These are phyloP conservation scores for Leccinum ochraceum DNA, from an alignment of 768 basidiomycete species.

Conservation along the genomic window DNA sequence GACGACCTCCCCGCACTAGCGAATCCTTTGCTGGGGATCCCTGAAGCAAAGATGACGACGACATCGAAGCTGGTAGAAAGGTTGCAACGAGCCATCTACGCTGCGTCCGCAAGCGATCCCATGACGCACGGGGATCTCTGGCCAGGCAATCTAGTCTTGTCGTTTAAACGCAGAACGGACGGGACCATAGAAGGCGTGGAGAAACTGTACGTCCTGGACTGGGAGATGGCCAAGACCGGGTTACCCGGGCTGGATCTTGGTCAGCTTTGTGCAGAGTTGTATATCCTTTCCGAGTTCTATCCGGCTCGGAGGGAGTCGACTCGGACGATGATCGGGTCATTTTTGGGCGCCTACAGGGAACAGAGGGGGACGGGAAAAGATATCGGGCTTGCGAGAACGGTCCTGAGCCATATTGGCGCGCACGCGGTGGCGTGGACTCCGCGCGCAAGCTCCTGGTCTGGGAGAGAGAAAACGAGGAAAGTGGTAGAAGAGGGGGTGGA, in stretches of 20 bases:
- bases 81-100: constrained; percentile 33
- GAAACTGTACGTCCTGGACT: constrained; percentile 56
- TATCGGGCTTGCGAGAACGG: constrained; percentile 34
- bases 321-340: constrained; percentile 40
- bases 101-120: constrained; percentile 29
- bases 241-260: constrained; percentile 59
- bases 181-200: constrained; percentile 34
- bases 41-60: constrained; percentile 36
- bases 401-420: constrained; percentile 51
- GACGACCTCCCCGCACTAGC: constrained; percentile 36
- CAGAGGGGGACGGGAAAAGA: constrained; percentile 19
- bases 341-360: constrained; percentile 47
- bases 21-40: constrained; percentile 44
- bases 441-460: constrained; percentile 48
- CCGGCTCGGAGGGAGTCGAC: constrained; percentile 40
- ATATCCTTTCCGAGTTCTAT: constrained; percentile 49
- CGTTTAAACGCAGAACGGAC: constrained; percentile 29
- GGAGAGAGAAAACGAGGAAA: constrained; percentile 45
- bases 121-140: constrained; percentile 63
- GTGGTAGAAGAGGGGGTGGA: constrained; percentile 53
- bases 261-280: constrained; percentile 63
- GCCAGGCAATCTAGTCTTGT: constrained; percentile 67
- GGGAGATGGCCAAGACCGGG: constrained; percentile 65
- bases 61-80: constrained; percentile 36
- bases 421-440: constrained; percentile 57